Base-by-base conservation (phyloP, 2,329 filamentous ascomycete species). In the Hymenoscyphus fructigenus region DNA sequence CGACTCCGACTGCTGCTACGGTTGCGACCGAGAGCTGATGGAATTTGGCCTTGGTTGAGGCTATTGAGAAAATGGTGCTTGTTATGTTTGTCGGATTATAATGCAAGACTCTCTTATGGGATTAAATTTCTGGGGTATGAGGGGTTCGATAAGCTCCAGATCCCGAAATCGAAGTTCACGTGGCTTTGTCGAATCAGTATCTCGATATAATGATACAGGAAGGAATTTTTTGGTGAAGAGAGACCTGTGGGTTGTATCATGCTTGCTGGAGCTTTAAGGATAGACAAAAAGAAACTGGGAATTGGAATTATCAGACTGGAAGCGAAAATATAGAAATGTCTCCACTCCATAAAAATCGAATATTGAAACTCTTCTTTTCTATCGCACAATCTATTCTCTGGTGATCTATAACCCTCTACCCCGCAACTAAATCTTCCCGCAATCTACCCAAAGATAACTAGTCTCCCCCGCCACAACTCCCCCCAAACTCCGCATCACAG, bases 391-490 rank as follows among this genome's bases (percentile, higher is more conserved):
- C 47, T 14, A 53, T 5, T 23, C 9, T 23, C 23, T 26, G 5
- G 14, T 23, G 9, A 26, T 10, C n/a, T 53, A 12, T 53, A 5
- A 3, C 20, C 12, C 0, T 5, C 55, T 34, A 29, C 2, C 53
- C 12, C 53, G n/a, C 10, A 10, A n/a, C 32, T 59, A 57, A 41
- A 67, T 60, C 58, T 66, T 68, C 5, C 67, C 69, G 47, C 59
- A 65, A 66, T 75, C 72, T 28, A 75, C 65, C 66, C 67, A 67
- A 20, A 73, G 28, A 69, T 75, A 76, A 34, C 65, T 66, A 64
- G 60, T 68, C 58, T 64, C 60, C 57, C 67, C 68, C 10, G 20
- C 44, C 9, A 65, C 57, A 29, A 34, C 66, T 1, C 63, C 70
- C 1, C 70, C 70, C 14, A 75, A 32, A 1, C 64, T 62, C 36